Evolutionary conservation across 1,139 yeast species (phyloP).

Genomic region (Scheffersomyces parashehatae): DNA sequence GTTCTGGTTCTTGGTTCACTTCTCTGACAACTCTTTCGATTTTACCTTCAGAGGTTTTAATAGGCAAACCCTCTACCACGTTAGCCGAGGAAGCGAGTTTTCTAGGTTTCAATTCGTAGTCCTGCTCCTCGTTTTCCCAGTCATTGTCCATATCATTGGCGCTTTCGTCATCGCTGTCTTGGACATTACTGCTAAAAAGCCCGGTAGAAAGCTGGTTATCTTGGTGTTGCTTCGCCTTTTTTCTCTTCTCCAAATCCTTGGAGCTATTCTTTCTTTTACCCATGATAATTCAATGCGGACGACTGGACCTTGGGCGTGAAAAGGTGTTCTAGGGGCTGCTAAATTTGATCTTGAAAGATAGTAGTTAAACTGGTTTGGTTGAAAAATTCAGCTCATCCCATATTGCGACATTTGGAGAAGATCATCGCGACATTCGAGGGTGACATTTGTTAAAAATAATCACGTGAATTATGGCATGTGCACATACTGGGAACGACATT

Average conservation of each 20-base stretch:
- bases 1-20: slow-evolving; percentile 21
- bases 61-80: slow-evolving; percentile 76
- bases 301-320: not conserved
- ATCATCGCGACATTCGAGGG: no score
- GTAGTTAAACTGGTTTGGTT: not conserved
- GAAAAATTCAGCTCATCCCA: slow-evolving; percentile 1
- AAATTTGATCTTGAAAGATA: not conserved
- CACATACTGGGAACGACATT: no score
- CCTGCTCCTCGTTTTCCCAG: slow-evolving; percentile 69
- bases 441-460: no score
- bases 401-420: no score
- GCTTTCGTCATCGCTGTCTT: slow-evolving; percentile 9
- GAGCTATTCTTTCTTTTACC: slow-evolving; percentile 47
- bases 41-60: slow-evolving; percentile 69
- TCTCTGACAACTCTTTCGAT: slow-evolving; percentile 61
- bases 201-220: slow-evolving; percentile 52
- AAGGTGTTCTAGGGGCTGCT: no score
- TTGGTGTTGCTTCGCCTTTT: slow-evolving; percentile 48
- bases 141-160: slow-evolving; percentile 14
- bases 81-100: slow-evolving; percentile 34
- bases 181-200: slow-evolving; percentile 29
- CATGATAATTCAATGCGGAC: slow-evolving; percentile 24
- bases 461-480: no score
- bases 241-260: slow-evolving; percentile 45
- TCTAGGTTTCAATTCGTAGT: slow-evolving; percentile 66